Percentiles rank a stretch among this genome's conserved stretches.
phyloP scores from a whole-genome alignment of 2,329 filamentous ascomycete species.

The Chrysosporium keratinophilum region DNA sequence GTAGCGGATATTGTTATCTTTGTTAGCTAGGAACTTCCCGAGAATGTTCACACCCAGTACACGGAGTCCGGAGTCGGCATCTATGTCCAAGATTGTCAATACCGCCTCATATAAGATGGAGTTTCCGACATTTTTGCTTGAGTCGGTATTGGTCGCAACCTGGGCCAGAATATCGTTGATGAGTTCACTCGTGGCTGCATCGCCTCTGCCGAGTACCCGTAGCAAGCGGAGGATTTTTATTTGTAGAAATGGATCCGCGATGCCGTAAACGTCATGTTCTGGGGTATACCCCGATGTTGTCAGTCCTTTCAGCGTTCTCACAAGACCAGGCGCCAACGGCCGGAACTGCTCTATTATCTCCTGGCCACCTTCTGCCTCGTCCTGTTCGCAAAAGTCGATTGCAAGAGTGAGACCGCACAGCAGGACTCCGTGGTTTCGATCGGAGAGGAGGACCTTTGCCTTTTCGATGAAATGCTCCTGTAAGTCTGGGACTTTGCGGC shows the following conservation, averaged over 20 bases:
- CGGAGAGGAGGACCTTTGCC: slow-evolving; percentile 73
- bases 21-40: slow-evolving; percentile 95
- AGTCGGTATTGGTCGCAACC: slow-evolving; percentile 95
- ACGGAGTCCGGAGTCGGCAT: slow-evolving; percentile 87
- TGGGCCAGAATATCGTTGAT: slow-evolving; percentile 98
- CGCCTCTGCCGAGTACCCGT: slow-evolving; percentile 74
- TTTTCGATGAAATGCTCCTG: slow-evolving; percentile 97
- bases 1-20: slow-evolving; percentile 98
- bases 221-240: slow-evolving; percentile 88
- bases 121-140: slow-evolving; percentile 96
- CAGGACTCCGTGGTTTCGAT: slow-evolving; percentile 91
- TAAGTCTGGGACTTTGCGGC: slow-evolving; percentile 90
- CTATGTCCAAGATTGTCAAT: slow-evolving; percentile 92
- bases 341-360: slow-evolving; percentile 87
- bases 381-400: slow-evolving; percentile 84
- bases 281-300: slow-evolving; percentile 94
- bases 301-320: slow-evolving; percentile 81
- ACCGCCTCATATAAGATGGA: slow-evolving; percentile 97
- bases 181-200: slow-evolving; percentile 80
- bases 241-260: slow-evolving; percentile 94
- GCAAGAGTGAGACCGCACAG: slow-evolving; percentile 86
- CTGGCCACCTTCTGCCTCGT: slow-evolving; percentile 84
- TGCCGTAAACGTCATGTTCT: slow-evolving; percentile 95
- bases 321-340: slow-evolving; percentile 69
- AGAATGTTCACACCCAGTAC: slow-evolving; percentile 97